Evolutionary conservation across 306 rosid genomes (phyloP), one percentile per base, ranked within the genome.

Genomic region (Cucumis melo): DNA sequence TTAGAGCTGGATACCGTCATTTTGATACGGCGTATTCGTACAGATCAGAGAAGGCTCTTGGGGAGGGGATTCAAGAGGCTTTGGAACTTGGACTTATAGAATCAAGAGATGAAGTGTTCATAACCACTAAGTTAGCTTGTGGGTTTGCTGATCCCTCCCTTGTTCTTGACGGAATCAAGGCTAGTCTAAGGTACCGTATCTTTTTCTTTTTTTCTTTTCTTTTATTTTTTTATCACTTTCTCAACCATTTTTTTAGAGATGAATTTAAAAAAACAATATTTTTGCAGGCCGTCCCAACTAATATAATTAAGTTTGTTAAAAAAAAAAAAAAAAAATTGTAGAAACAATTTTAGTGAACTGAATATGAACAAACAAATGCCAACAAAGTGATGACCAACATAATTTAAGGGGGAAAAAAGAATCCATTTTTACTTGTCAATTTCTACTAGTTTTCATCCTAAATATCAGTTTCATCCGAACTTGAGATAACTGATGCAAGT

Each of bases 21-120:
- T 81, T 81, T 39, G 84, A 81, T 67, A 81, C 84, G 1, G 39
- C 80, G 42, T 76, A 14, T 39, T 44, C 74, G 48, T 81, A 81
- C 48, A 1, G 56, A 21, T 67, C 84, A 1, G 80, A 81, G 78
- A 16, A 76, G 24, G 46, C 78, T 5, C 80, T 81, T 17, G 84
- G 80, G 2, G 80, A 58, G 27, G 80, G 80, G 6, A 76, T 81
- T 9, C 34, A 56, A 7, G 73, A 76, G 67, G 80, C 84, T 71
- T 24, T 76, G 15, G 41, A 32, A 21, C 19, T 46, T 5, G 77
- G 84, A 0, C 59, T 81, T 23, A 23, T 77, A 10, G 42, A 60
- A 16, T 77, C 80, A 1, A 77, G 84, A 67, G 80, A 77, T 8
- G 84, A 76, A 7, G 74, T 81, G 51, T 81, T 81, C 73, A 60